phyloP scores from a whole-genome alignment of 1,284 basidiomycete species.

The Ceratobasidium theobromae region DNA sequence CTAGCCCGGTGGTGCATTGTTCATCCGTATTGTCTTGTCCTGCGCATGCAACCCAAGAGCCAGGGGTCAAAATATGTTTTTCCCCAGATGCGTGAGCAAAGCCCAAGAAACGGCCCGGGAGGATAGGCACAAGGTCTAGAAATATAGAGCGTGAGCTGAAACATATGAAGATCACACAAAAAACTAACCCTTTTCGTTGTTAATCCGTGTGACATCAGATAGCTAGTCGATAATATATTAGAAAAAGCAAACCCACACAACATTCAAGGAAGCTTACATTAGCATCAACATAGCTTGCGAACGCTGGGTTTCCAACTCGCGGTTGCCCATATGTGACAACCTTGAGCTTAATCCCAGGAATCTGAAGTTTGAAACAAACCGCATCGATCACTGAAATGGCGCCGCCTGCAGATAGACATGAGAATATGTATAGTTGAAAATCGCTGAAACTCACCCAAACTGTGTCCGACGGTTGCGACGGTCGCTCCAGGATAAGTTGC shows the following conservation, averaged over 20 bases:
- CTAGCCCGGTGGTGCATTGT: background rate
- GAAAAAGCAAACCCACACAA: background rate
- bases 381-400: conserved; percentile 58
- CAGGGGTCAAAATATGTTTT: conserved; percentile 10
- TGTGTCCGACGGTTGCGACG: conserved; percentile 51
- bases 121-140: conserved; percentile 7
- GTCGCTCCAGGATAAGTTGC: background rate
- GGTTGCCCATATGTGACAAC: conserved; percentile 25
- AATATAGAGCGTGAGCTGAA: background rate
- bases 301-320: conserved; percentile 33
- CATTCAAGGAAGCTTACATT: background rate
- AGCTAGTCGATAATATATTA: background rate
- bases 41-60: conserved; percentile 17
- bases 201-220: background rate
- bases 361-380: conserved; percentile 29
- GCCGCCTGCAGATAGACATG: conserved; percentile 40
- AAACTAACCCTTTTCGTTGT: background rate
- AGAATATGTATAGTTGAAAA: background rate
- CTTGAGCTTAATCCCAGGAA: conserved; percentile 26
- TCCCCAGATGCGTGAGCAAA: conserved; percentile 22
- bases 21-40: conserved; percentile 11
- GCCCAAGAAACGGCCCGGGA: background rate
- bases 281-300: conserved; percentile 21
- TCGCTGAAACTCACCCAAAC: conserved; percentile 48
- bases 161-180: background rate